Evolutionary conservation across 805 yeast species (phyloP).

Genomic region (Priceomyces carsonii): DNA sequence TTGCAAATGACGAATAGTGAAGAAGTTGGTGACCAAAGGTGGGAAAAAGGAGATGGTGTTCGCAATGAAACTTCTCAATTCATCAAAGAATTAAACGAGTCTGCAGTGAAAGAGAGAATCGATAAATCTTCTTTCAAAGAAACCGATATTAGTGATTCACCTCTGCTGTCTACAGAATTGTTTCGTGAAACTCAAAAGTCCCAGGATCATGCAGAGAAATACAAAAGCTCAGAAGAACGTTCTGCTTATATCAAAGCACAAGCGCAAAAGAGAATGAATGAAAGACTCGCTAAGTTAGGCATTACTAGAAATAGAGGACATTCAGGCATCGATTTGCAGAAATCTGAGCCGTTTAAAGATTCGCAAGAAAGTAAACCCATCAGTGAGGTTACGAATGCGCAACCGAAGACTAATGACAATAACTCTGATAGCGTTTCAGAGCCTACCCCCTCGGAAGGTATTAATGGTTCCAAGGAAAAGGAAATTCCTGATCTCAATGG

Average conservation of each 20-base stretch:
- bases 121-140: conserved; percentile 2
- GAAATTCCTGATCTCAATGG: conserved; percentile 1
- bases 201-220: conserved; percentile 12
- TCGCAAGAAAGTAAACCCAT: conserved; percentile 4
- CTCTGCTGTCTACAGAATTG: neutral
- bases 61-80: conserved; percentile 61
- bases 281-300: conserved; percentile 79
- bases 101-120: conserved; percentile 15
- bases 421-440: too few relatives aligned
- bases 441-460: neutral
- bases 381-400: neutral
- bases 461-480: neutral
- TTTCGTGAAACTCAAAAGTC: neutral
- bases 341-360: neutral
- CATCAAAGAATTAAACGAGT: conserved; percentile 51
- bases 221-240: conserved; percentile 61
- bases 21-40: conserved; percentile 60
- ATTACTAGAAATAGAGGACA: conserved; percentile 44
- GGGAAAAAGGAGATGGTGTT: conserved; percentile 83
- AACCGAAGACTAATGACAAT: neutral
- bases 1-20: conserved; percentile 44
- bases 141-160: neutral
- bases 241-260: conserved; percentile 83
- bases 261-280: conserved; percentile 75
- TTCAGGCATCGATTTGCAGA: conserved; percentile 4